Conservation (phyloP, 164 flowering plant genomes). For the Macadamia integrifolia region DNA sequence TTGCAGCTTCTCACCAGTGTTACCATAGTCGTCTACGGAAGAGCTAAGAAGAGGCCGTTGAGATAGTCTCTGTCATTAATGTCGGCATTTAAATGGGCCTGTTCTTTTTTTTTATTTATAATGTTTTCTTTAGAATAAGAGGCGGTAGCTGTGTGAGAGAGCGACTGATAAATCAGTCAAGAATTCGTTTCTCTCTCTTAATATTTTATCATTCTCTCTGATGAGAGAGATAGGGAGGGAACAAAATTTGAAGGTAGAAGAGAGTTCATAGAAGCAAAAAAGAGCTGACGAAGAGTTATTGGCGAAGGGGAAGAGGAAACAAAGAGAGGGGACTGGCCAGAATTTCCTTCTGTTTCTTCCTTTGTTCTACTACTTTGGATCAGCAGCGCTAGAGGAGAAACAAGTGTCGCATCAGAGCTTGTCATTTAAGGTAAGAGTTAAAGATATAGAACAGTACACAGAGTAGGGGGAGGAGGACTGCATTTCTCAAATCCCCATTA, state of each 20-base stretch:
- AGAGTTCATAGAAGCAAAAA: background rate
- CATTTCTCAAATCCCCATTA: background rate
- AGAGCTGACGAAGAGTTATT: background rate
- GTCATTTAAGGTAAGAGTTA: constrained; percentile 7
- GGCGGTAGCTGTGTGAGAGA: background rate
- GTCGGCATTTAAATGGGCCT: constrained; percentile 7
- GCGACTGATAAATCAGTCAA: background rate
- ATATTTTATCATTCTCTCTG: constrained; percentile 6
- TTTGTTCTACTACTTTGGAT: background rate
- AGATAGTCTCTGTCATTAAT: constrained; percentile 2
- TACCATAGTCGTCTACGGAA: background rate
- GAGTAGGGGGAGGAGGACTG: no score
- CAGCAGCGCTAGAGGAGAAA: background rate
- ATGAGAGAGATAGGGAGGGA: constrained; percentile 12
- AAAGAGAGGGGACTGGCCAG: background rate
- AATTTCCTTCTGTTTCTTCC: background rate
- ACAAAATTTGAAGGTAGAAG: background rate
- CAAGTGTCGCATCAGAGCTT: background rate
- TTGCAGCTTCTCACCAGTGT: no score
- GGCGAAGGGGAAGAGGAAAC: background rate
- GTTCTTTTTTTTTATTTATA: background rate
- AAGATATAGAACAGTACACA: background rate
- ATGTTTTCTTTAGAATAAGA: background rate
- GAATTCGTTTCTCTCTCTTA: no score
- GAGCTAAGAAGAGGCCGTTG: background rate